Conservation (phyloP, 768 basidiomycete genomes). For the Gyrodon lividus region DNA sequence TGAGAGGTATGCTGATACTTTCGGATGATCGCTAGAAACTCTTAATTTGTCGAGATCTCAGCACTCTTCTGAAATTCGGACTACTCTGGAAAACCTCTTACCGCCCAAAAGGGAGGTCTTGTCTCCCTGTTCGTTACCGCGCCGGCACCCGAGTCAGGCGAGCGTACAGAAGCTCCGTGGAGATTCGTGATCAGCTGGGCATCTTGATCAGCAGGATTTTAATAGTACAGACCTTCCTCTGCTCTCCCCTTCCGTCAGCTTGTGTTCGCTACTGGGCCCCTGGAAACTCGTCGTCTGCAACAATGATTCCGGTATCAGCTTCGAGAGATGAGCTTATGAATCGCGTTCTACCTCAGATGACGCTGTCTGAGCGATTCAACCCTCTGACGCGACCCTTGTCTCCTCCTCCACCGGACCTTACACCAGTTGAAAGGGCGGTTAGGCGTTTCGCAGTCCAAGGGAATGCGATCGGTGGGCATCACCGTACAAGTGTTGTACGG, state of each 20-base stretch:
- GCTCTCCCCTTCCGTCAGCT: no score
- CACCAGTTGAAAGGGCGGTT: conserved; percentile 28
- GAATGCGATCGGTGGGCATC: conserved; percentile 39
- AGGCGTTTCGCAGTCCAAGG: conserved; percentile 39
- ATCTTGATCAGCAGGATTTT: not conserved
- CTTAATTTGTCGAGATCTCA: no score
- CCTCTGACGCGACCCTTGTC: conserved; percentile 30
- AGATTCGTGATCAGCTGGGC: not conserved
- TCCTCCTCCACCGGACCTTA: conserved; percentile 15
- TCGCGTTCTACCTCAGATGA: conserved; percentile 33
- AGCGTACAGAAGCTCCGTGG: not conserved
- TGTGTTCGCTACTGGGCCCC: not conserved
- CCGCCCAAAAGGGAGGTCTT: not conserved
- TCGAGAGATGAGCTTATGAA: conserved; percentile 27
- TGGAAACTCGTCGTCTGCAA: not conserved
- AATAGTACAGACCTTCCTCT: not conserved
- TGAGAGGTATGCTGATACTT: no score
- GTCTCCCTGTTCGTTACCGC: not conserved
- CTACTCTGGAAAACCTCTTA: no score
- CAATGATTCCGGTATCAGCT: conserved; percentile 7
- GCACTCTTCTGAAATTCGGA: no score
- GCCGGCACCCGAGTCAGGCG: not conserved
- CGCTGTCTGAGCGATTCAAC: conserved; percentile 33
- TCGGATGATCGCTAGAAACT: no score
- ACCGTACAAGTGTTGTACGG: no score